phyloP scores from a whole-genome alignment of 352 stramenopile genomes.

The Globisporangium rhizosaccharum region DNA sequence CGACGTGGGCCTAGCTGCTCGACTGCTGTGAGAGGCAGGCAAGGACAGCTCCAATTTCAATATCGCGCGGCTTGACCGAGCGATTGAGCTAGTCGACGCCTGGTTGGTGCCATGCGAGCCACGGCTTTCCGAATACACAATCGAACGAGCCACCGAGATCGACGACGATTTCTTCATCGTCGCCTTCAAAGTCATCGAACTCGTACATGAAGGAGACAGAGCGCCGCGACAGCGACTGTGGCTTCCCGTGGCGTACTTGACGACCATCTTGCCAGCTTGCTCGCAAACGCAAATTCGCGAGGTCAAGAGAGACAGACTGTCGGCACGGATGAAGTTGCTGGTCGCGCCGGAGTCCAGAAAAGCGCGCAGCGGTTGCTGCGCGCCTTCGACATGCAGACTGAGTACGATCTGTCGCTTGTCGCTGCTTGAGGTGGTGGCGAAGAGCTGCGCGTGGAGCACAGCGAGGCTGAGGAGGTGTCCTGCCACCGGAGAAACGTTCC shows the following conservation, averaged over 20 bases:
- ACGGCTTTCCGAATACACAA: conserved; percentile 25
- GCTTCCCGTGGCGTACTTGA: conserved; percentile 5
- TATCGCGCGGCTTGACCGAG: conserved; percentile 12
- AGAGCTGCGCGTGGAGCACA: conserved; percentile 2
- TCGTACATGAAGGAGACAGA: conserved; percentile 11
- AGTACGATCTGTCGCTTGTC: conserved; percentile 15
- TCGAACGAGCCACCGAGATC: conserved; percentile 21
- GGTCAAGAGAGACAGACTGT: neutral
- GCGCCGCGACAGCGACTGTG: conserved; percentile 6
- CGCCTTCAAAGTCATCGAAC: conserved; percentile 16
- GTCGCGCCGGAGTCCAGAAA: neutral
- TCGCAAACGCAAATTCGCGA: neutral
- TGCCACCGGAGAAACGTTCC: neutral
- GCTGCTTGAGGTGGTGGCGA: conserved; percentile 13
- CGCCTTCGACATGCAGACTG: conserved; percentile 13
- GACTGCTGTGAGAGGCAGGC: neutral
- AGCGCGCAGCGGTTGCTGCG: neutral
- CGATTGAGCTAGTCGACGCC: conserved; percentile 17
- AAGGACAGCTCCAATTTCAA: conserved; percentile 14
- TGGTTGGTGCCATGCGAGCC: conserved; percentile 18
- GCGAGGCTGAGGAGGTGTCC: neutral
- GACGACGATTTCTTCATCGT: conserved; percentile 23
- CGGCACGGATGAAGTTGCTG: neutral
- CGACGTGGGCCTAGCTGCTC: conserved; percentile 2
- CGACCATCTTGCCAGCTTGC: neutral